Evolutionary conservation across 306 rosid species (phyloP).

Genomic region (Betula pendula): DNA sequence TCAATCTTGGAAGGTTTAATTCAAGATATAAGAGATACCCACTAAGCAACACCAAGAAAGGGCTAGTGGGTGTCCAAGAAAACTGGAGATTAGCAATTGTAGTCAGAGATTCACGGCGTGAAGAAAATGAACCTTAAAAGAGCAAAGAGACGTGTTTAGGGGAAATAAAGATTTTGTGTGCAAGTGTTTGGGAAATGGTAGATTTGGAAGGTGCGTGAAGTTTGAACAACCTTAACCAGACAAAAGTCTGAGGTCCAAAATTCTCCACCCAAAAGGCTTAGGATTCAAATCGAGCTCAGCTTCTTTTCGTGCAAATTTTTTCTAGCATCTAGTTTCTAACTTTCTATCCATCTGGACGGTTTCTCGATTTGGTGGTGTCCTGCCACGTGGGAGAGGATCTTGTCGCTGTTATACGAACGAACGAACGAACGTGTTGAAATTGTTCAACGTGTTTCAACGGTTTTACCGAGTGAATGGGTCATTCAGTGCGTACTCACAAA

Average conservation of each 20-base stretch:
- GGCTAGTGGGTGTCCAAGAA: slow-evolving; percentile 39
- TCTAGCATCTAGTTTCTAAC: not conserved
- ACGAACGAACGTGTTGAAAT: not conserved
- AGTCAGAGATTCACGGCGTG: slow-evolving; percentile 51
- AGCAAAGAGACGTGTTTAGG: slow-evolving; percentile 9
- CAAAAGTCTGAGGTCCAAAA: slow-evolving; percentile 59
- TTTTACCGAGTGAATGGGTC: not conserved
- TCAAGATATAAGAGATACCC: slow-evolving; percentile 22
- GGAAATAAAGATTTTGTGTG: slow-evolving; percentile 27
- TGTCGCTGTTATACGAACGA: not conserved
- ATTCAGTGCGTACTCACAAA: not conserved
- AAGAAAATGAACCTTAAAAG: slow-evolving; percentile 22
- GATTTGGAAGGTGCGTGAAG: slow-evolving; percentile 41
- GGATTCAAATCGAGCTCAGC: slow-evolving; percentile 38
- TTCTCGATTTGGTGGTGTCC: slow-evolving; percentile 24
- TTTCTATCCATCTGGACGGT: slow-evolving; percentile 29
- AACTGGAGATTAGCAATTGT: slow-evolving; percentile 24
- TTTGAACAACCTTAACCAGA: slow-evolving; percentile 43
- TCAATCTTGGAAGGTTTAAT: not conserved
- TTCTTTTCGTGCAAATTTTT: slow-evolving; percentile 2
- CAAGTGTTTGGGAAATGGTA: slow-evolving; percentile 19
- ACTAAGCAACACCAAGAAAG: slow-evolving; percentile 19
- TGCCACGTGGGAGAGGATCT: slow-evolving; percentile 42
- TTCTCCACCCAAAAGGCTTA: slow-evolving; percentile 27
- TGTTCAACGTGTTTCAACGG: not conserved